These are phyloP conservation scores for Fusarium anguioides DNA, from an alignment of 2,329 filamentous ascomycete species.

Conservation along the genomic window DNA sequence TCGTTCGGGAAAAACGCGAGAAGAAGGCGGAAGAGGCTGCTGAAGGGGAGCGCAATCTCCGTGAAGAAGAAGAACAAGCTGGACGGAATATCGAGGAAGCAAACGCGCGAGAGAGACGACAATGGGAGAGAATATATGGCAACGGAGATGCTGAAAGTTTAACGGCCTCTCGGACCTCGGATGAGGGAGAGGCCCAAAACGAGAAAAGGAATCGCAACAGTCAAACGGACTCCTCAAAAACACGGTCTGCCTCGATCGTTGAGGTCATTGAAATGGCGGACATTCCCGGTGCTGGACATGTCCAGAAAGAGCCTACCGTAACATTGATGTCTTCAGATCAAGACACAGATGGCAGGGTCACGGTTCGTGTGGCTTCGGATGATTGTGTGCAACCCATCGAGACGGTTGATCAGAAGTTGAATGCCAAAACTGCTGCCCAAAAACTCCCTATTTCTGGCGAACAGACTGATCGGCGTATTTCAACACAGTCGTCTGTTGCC, in stretches of 20 bases:
- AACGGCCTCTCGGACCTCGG: constrained; percentile 60
- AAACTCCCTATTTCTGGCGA: constrained; percentile 23
- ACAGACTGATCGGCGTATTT: constrained; percentile 36
- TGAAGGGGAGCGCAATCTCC: constrained; percentile 64
- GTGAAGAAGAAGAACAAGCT: constrained; percentile 75
- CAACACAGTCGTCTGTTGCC: constrained; percentile 34
- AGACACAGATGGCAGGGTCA: constrained; percentile 59
- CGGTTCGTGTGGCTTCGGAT: constrained; percentile 64
- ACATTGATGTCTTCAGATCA: constrained; percentile 57
- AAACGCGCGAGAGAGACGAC: constrained; percentile 69
- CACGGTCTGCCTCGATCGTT: constrained; percentile 50
- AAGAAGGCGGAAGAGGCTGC: constrained; percentile 62
- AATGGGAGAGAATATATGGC: constrained; percentile 85
- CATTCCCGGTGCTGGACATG: constrained; percentile 52
- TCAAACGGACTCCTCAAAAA: constrained; percentile 50
- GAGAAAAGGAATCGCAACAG: constrained; percentile 56
- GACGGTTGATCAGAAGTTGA: constrained; percentile 44
- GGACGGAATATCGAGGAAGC: constrained; percentile 73
- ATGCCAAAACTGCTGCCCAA: constrained; percentile 10
- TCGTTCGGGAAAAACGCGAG: constrained; percentile 73
- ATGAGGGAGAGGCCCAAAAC: constrained; percentile 60
- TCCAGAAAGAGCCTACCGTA: constrained; percentile 43
- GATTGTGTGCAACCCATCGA: constrained; percentile 51
- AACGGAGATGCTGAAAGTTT: constrained; percentile 59
- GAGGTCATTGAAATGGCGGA: constrained; percentile 68